Conservation (phyloP, 164 flowering plant genomes). For the Tetrastigma voinierianum region DNA sequence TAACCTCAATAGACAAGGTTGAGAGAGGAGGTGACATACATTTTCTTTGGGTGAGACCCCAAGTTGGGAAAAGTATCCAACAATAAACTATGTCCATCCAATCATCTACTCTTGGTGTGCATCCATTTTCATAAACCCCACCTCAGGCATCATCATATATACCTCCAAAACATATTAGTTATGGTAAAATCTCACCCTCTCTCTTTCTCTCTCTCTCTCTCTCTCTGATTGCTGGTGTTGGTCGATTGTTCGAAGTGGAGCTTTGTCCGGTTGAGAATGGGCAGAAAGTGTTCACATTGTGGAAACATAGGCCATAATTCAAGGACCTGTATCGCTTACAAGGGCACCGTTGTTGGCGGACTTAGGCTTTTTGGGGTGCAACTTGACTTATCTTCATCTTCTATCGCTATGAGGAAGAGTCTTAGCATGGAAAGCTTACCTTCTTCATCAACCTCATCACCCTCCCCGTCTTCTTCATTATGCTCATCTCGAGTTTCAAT, state of each 20-base stretch:
- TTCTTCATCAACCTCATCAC: slow-evolving; percentile 27
- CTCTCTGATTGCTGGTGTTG: slow-evolving; percentile 8
- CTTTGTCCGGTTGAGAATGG: slow-evolving; percentile 44
- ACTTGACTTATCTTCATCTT: slow-evolving; percentile 39
- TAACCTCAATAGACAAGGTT: slow-evolving; percentile 9
- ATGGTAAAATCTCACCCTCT: slow-evolving; percentile 17
- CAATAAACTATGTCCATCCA: slow-evolving; percentile 41
- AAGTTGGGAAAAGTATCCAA: slow-evolving; percentile 36
- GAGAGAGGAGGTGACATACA: slow-evolving; percentile 6
- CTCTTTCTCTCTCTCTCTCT: slow-evolving; percentile 22
- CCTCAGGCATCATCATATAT: slow-evolving; percentile 30
- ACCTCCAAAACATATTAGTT: slow-evolving; percentile 19
- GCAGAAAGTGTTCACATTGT: slow-evolving; percentile 85
- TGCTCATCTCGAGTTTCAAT: slow-evolving; percentile 28
- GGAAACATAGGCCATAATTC: slow-evolving; percentile 85
- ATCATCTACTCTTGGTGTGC: slow-evolving; percentile 38
- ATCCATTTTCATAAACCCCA: slow-evolving; percentile 36
- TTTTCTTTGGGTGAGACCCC: slow-evolving; percentile 6
- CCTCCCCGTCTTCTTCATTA: slow-evolving; percentile 35
- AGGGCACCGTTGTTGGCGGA: slow-evolving; percentile 28
- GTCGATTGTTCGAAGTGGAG: slow-evolving; percentile 15
- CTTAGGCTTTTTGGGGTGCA: slow-evolving; percentile 79
- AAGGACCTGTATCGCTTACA: slow-evolving; percentile 55
- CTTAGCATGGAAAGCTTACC: slow-evolving; percentile 64
- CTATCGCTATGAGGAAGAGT: slow-evolving; percentile 52